Conservation (phyloP, 345 rosid species). For the Pugionium cornutum region DNA sequence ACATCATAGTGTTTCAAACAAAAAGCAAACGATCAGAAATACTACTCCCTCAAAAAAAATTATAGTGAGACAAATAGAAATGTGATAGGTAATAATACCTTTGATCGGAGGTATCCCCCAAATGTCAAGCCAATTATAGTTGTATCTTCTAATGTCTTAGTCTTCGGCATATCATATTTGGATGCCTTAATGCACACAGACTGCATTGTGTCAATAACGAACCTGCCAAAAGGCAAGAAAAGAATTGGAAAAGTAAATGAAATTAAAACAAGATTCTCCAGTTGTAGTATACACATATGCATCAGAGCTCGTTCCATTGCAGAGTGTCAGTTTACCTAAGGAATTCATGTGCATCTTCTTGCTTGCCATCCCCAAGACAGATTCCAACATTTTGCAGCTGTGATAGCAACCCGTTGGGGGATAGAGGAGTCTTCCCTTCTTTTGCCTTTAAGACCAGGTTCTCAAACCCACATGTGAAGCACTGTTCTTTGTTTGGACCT, state of each 20-base stretch:
- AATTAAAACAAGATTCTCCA: conserved; percentile 14
- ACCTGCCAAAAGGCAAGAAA: conserved; percentile 51
- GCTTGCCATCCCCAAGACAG: conserved; percentile 77
- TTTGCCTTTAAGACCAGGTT: conserved; percentile 68
- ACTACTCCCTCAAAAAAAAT: conserved; percentile 15
- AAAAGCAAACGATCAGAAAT: conserved; percentile 23
- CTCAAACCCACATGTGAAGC: conserved; percentile 93
- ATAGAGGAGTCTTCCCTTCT: conserved; percentile 65
- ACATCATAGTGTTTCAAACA: conserved; percentile 4
- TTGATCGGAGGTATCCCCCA: conserved; percentile 94
- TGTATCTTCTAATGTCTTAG: conserved; percentile 66
- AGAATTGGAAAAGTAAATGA: conserved; percentile 7
- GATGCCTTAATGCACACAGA: conserved; percentile 76
- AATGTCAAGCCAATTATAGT: conserved; percentile 85
- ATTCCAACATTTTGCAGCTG: conserved; percentile 70
- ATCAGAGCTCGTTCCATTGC: conserved; percentile 9
- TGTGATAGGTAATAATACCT: conserved; percentile 49
- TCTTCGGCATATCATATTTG: conserved; percentile 43
- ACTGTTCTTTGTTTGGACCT: conserved; percentile 81
- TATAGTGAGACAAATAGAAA: conserved; percentile 4
- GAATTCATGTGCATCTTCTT: conserved; percentile 99
- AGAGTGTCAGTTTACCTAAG: conserved; percentile 57
- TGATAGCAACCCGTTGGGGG: conserved; percentile 71
- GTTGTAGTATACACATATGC: conserved; percentile 4
- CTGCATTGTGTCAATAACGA: conserved; percentile 87